Evolutionary conservation across 768 basidiomycete genomes (phyloP).

Genomic region (Mycena rebaudengoi): DNA sequence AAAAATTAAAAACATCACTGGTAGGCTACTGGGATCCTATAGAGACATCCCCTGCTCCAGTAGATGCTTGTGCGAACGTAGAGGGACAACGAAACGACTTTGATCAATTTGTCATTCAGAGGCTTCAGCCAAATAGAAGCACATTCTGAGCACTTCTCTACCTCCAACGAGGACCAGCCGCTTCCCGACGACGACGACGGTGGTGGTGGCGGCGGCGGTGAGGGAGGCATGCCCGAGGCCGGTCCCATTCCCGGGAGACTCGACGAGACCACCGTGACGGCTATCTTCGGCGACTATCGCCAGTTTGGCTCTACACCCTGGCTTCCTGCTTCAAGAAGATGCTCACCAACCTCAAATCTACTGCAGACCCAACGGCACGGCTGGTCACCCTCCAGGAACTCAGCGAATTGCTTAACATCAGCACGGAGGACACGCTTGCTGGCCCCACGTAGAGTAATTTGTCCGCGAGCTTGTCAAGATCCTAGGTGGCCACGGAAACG

Average conservation of each 20-base stretch:
- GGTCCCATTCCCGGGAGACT: conserved; percentile 59
- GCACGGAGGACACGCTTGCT: conserved; percentile 95
- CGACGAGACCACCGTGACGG: conserved; percentile 76
- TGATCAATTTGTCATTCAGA: too few species aligned
- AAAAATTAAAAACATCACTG: too few species aligned
- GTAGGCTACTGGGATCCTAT: too few species aligned
- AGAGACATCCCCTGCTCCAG: too few species aligned
- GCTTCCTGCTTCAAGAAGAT: conserved; percentile 88
- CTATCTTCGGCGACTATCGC: conserved; percentile 87
- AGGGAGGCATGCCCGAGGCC: conserved; percentile 45
- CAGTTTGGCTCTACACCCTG: conserved; percentile 86
- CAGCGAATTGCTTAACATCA: conserved; percentile 96
- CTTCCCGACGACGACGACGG: conserved; percentile 47
- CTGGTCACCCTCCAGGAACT: conserved; percentile 92
- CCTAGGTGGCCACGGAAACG: conserved; percentile 79
- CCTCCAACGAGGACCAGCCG: too few species aligned
- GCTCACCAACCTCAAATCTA: conserved; percentile 85
- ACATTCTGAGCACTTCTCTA: too few species aligned
- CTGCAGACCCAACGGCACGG: conserved; percentile 84
- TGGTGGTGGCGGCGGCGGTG: conserved; percentile 37
- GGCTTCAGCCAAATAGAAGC: too few species aligned
- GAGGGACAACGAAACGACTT: too few species aligned
- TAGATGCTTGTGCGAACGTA: too few species aligned
- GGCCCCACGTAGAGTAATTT: conserved; percentile 90
- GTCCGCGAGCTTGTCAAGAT: conserved; percentile 92